These are phyloP conservation scores for Bipolaris oryzae DNA, from an alignment of 2,329 filamentous ascomycete genomes.

Conservation along the genomic window DNA sequence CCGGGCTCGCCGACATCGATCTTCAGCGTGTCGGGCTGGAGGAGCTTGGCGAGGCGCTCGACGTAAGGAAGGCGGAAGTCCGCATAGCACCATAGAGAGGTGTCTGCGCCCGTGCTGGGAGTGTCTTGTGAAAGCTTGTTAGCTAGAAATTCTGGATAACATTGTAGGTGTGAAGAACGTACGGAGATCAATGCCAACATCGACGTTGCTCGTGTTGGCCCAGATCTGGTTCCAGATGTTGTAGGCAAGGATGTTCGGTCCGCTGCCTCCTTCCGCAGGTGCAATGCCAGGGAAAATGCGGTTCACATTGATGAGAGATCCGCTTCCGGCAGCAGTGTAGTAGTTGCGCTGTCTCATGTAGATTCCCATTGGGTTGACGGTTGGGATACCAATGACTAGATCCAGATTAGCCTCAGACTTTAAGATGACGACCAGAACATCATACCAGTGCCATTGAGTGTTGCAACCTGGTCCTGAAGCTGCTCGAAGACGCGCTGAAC, in stretches of 20 bases:
- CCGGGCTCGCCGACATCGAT: conserved; percentile 49
- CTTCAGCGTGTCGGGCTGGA: conserved; percentile 49
- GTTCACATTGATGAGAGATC: conserved; percentile 46
- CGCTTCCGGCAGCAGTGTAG: conserved; percentile 39
- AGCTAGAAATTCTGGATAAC: background rate
- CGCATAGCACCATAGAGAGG: conserved; percentile 50
- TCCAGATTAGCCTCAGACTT: conserved; percentile 10
- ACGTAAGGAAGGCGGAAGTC: conserved; percentile 48
- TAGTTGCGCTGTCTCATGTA: conserved; percentile 50
- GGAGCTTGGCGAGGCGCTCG: conserved; percentile 48
- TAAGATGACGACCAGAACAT: background rate
- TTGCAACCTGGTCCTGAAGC: conserved; percentile 34
- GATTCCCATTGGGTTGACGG: conserved; percentile 49
- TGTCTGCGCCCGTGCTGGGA: conserved; percentile 45
- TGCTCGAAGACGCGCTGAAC: conserved; percentile 46
- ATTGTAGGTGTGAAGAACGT: background rate
- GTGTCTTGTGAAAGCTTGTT: conserved; percentile 31
- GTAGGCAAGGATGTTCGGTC: conserved; percentile 37
- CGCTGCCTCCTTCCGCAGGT: conserved; percentile 33
- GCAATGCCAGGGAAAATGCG: conserved; percentile 42
- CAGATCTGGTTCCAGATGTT: conserved; percentile 50
- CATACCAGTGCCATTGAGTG: conserved; percentile 46
- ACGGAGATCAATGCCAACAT: conserved; percentile 48
- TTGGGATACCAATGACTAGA: conserved; percentile 48
- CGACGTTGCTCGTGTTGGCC: conserved; percentile 48